Evolutionary conservation across 1,139 yeast genomes (phyloP).

Genomic region (Nakaseomyces sp.): DNA sequence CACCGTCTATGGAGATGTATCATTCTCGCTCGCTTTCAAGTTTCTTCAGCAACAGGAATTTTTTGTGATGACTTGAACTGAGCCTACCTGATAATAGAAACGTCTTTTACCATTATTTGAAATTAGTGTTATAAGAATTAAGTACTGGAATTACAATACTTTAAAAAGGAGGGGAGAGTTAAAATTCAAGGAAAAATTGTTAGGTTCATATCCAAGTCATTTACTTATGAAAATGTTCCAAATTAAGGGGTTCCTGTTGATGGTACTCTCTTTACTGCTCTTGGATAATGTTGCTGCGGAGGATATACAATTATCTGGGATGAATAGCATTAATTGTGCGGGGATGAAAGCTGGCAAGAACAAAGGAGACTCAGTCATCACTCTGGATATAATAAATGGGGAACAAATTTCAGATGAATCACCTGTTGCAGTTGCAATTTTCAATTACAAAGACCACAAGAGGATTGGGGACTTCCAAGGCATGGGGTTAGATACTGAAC

Average conservation of each 20-base stretch:
- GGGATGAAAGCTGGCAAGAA: slow-evolving; percentile 4
- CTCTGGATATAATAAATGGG: not conserved
- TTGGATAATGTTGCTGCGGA: not conserved
- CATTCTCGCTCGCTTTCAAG: no score
- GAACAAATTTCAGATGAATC: not conserved
- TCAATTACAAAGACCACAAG: not conserved
- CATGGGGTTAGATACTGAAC: not conserved
- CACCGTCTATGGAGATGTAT: no score
- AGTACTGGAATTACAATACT: no score
- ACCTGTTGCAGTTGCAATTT: not conserved
- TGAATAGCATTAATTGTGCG: not conserved
- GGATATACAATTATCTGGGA: not conserved
- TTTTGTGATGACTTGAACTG: no score
- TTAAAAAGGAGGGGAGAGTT: no score
- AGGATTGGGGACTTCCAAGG: not conserved
- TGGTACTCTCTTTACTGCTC: not conserved
- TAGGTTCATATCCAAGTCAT: no score
- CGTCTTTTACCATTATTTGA: no score
- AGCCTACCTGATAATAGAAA: no score
- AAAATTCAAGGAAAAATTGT: no score
- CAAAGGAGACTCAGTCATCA: not conserved
- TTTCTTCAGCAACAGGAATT: no score
- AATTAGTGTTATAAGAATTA: no score
- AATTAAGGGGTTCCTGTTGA: not conserved
- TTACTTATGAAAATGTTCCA: no score